phyloP scores from a whole-genome alignment of 345 rosid species.

The Sisymbrium irio region DNA sequence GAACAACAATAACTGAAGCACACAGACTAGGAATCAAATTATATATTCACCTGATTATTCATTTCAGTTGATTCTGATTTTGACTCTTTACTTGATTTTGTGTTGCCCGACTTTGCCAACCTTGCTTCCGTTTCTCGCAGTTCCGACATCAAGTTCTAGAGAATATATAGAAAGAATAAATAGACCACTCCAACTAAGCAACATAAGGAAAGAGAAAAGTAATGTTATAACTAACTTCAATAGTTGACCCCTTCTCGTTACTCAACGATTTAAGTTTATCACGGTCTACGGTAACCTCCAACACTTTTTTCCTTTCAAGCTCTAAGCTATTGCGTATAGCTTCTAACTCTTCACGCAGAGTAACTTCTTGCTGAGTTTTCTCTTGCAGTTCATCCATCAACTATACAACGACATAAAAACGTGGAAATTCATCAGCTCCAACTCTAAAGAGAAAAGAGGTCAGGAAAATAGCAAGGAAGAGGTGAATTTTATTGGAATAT shows the following conservation, averaged over 20 bases:
- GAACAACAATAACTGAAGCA: background rate
- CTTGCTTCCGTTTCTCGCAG: constrained; percentile 58
- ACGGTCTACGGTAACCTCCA: constrained; percentile 49
- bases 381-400: constrained; percentile 67
- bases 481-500: background rate
- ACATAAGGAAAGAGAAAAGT: background rate
- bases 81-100: constrained; percentile 40
- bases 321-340: constrained; percentile 54
- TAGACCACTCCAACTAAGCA: constrained; percentile 8
- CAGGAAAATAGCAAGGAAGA: background rate
- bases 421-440: background rate
- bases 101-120: constrained; percentile 47
- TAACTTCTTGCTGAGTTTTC: constrained; percentile 54
- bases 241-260: constrained; percentile 64
- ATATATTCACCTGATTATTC: constrained; percentile 55
- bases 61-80: constrained; percentile 42
- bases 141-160: constrained; percentile 59
- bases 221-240: constrained; percentile 55
- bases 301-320: constrained; percentile 56
- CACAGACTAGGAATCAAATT: background rate
- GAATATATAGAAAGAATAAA: constrained; percentile 13
- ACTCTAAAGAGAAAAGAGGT: constrained; percentile 1
- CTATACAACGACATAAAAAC: constrained; percentile 40
- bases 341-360: constrained; percentile 70
- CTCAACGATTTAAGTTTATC: constrained; percentile 56